Base-by-base conservation (phyloP, 768 basidiomycete genomes). In the Leccinum subgranulosum region DNA sequence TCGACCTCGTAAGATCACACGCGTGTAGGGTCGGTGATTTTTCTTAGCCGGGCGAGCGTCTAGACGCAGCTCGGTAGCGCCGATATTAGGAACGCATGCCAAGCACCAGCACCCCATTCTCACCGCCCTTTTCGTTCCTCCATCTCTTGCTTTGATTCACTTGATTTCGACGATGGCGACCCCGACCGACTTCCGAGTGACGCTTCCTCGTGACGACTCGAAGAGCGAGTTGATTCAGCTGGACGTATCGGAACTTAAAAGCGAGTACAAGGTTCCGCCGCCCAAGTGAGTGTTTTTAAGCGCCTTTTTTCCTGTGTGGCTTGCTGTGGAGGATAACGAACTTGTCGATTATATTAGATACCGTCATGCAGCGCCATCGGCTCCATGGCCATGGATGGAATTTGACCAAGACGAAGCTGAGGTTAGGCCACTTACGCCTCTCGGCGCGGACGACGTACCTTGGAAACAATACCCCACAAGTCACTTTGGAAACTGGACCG, bases 401-500 rank as follows among this genome's bases (percentile, higher is more conserved):
- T 68, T 77, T 31, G 60, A 67, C 57, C 54, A 53, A 33, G 73
- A 69, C 55, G 53, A 45, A 0, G 55, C 63, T 4, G 19, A 59
- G 11, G 64, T 72, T 8, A 25, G 19, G 3, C 53, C 53, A 1
- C 53, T 61, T 8, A 29, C 60, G 4, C 61, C 57, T 10, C 15
- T 1, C 29, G 23, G 23, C 23, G 29, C 11, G 23, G 14, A 47
- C 3, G 1, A 23, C 25, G 45, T 57, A 10, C 49, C 17, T 4
- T 79, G 77, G 77, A 34, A 54, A 7, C 49, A 53, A 58, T 84
- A 84, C 61, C 83, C 84, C 0, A 78, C 81, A 57, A 76, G 78
- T 1, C 68, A 77, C 12, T 85, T 81, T 58, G 79, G 79, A 11
- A 85, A 84, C 57, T 84, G 84, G 84, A 83, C 80, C 0, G 65